Conservation (phyloP, 2,329 filamentous ascomycete genomes). For the Colletotrichum musae region DNA sequence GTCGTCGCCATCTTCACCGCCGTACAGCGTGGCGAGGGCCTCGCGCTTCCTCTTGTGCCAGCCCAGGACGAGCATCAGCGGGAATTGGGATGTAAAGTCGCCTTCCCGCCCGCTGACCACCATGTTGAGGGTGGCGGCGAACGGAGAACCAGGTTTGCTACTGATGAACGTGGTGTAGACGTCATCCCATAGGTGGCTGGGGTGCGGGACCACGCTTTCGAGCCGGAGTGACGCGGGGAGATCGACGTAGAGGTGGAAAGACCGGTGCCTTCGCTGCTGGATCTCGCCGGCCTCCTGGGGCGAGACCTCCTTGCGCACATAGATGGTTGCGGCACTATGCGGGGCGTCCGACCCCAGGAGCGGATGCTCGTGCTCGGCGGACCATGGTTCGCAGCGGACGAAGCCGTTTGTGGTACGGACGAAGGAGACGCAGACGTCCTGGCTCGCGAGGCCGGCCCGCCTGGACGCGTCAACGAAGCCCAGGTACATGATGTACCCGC, state of each 20-base stretch:
- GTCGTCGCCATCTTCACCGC: not conserved
- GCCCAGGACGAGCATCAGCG: not conserved
- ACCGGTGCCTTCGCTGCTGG: not conserved
- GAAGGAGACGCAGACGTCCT: not conserved
- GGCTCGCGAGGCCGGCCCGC: not conserved
- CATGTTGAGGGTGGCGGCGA: not conserved
- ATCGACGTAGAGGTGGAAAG: not conserved
- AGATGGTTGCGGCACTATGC: not conserved
- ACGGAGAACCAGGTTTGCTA: not conserved
- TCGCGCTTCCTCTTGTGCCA: not conserved
- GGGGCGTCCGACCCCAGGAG: not conserved
- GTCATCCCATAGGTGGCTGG: not conserved
- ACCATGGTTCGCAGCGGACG: not conserved
- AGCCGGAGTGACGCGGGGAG: not conserved
- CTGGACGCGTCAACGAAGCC: not conserved
- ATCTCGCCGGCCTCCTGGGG: not conserved
- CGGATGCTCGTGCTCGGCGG: not conserved
- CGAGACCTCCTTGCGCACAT: not conserved
- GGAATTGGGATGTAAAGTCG: not conserved
- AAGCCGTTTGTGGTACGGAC: conserved; percentile 6
- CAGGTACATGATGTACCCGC: not conserved
- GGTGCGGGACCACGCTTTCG: not conserved
- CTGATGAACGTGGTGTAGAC: not conserved
- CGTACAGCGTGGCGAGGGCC: not conserved
- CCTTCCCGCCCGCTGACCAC: not conserved